phyloP scores from a whole-genome alignment of 768 basidiomycete species.

The Xerocomellus chrysenteron region DNA sequence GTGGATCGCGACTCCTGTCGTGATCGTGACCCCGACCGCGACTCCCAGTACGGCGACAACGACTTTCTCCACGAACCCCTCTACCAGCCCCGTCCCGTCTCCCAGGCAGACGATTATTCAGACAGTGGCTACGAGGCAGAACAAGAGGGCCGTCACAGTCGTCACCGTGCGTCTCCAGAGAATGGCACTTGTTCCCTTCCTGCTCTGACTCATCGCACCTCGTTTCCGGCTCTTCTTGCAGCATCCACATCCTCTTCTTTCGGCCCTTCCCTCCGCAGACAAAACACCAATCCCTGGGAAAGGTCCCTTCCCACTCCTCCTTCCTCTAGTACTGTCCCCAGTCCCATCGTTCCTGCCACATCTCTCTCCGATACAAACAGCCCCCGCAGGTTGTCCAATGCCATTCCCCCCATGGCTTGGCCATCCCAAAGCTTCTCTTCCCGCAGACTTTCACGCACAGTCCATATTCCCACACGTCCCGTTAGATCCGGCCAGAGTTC shows the following conservation, averaged over 20 bases:
- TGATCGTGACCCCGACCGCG: conserved; percentile 52
- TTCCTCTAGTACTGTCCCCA: conserved; percentile 57
- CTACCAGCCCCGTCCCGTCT: conserved; percentile 53
- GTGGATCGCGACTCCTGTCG: conserved; percentile 56
- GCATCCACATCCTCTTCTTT: conserved; percentile 60
- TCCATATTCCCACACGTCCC: conserved; percentile 69
- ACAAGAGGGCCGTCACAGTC: conserved; percentile 55
- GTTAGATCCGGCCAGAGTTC: conserved; percentile 80
- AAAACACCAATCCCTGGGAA: conserved; percentile 67
- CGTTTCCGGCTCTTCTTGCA: conserved; percentile 57
- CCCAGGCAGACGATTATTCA: conserved; percentile 71
- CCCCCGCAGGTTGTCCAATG: conserved; percentile 60
- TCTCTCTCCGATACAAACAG: conserved; percentile 63
- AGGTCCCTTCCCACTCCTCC: conserved; percentile 47
- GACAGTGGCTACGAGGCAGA: conserved; percentile 86
- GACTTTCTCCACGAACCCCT: conserved; percentile 62
- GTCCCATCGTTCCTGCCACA: conserved; percentile 58
- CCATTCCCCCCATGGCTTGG: conserved; percentile 54
- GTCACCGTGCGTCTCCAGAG: conserved; percentile 72
- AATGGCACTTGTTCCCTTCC: conserved; percentile 38
- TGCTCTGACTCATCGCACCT: conserved; percentile 52
- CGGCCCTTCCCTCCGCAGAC: conserved; percentile 69
- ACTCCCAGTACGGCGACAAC: conserved; percentile 54
- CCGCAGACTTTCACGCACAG: conserved; percentile 81
- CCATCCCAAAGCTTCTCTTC: conserved; percentile 55